These are phyloP conservation scores for Phylloporus rhodoxanthus DNA, from an alignment of 768 basidiomycete genomes.

Conservation along the genomic window DNA sequence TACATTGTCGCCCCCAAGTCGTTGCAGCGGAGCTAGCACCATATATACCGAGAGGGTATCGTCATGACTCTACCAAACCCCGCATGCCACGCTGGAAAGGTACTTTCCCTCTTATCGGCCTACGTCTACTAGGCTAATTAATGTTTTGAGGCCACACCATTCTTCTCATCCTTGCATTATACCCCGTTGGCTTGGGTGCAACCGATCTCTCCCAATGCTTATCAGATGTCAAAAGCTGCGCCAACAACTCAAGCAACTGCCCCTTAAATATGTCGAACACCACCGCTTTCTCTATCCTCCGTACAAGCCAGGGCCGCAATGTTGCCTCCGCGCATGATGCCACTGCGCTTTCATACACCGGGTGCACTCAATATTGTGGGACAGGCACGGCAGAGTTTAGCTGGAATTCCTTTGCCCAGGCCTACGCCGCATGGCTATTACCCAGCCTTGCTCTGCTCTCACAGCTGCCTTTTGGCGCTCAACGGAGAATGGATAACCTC, in stretches of 20 bases:
- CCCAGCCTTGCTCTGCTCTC: conserved; percentile 47
- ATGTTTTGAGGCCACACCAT: too few species aligned
- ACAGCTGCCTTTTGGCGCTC: conserved; percentile 44
- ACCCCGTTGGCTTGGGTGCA: too few species aligned
- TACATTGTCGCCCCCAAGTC: too few species aligned
- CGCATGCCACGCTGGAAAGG: too few species aligned
- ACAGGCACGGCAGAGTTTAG: conserved; percentile 6
- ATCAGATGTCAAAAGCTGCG: background rate
- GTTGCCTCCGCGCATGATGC: too few species aligned
- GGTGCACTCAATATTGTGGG: conserved; percentile 16
- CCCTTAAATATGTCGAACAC: background rate
- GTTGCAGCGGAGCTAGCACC: too few species aligned
- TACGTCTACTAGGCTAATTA: too few species aligned
- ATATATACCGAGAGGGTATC: too few species aligned
- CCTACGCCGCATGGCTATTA: conserved; percentile 41
- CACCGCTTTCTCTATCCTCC: conserved; percentile 12
- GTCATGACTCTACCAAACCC: too few species aligned
- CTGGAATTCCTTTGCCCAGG: conserved; percentile 25
- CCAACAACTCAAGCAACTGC: conserved; percentile 4
- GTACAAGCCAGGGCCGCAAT: conserved; percentile 4
- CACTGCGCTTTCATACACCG: conserved; percentile 1
- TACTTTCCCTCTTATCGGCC: too few species aligned
- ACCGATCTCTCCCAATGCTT: conserved; percentile 8
- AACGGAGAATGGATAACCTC: conserved; percentile 36
- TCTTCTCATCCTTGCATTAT: too few species aligned